Conservation (phyloP, 306 rosid species). For the Cicer judaicum region DNA sequence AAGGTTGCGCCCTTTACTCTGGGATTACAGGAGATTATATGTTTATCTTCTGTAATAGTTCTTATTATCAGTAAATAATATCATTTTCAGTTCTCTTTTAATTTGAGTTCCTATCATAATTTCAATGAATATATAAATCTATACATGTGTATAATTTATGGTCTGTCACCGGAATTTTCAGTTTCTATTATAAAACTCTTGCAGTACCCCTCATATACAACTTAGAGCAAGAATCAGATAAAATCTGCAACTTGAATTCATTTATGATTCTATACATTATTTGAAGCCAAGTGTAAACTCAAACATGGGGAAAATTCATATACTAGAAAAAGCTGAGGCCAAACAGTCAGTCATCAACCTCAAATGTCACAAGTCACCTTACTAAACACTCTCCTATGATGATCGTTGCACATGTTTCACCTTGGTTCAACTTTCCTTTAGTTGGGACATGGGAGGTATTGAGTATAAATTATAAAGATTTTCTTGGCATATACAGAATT, state of each 20-base stretch:
- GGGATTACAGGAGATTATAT: too few species aligned
- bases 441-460: neutral
- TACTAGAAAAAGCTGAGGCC: neutral
- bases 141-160: neutral
- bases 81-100: too few species aligned
- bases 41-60: too few species aligned
- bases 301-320: neutral
- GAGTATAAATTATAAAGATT: neutral
- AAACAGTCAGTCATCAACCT: neutral
- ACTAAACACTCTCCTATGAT: neutral
- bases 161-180: neutral
- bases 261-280: conserved; percentile 19
- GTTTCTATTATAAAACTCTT: neutral
- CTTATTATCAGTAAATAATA: too few species aligned
- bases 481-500: neutral
- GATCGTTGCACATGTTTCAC: conserved; percentile 19
- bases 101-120: neutral
- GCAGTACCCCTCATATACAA: neutral
- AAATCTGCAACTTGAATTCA: neutral
- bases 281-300: neutral
- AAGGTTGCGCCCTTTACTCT: too few species aligned
- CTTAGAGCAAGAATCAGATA: neutral
- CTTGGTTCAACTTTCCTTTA: conserved; percentile 8
- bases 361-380: neutral
- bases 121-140: conserved; percentile 6